These are phyloP conservation scores for Ziziphus jujuba DNA, from an alignment of 306 rosid species.

Conservation along the genomic window DNA sequence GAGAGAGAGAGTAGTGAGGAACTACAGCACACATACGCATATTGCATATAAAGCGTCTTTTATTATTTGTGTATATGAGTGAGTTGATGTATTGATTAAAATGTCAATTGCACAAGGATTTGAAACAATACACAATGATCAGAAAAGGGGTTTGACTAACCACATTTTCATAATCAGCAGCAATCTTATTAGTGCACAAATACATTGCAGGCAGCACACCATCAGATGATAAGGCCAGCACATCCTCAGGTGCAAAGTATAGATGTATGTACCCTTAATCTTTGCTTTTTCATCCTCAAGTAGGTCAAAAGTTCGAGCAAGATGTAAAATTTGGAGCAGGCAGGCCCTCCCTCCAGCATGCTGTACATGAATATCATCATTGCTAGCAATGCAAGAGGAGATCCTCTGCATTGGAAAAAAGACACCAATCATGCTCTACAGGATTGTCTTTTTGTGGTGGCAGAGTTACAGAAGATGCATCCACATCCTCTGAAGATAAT, in stretches of 20 bases:
- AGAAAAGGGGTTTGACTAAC: slow-evolving; percentile 39
- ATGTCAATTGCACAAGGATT: not conserved
- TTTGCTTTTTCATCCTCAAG: slow-evolving; percentile 86
- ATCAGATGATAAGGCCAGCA: slow-evolving; percentile 76
- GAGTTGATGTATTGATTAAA: too few species aligned
- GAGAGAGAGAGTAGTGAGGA: too few species aligned
- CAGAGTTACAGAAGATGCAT: slow-evolving; percentile 52
- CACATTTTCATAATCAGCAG: slow-evolving; percentile 85
- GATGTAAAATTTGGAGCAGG: slow-evolving; percentile 90
- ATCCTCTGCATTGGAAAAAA: not conserved
- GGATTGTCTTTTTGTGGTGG: slow-evolving; percentile 76
- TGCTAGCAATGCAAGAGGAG: slow-evolving; percentile 24
- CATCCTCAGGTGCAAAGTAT: slow-evolving; percentile 81
- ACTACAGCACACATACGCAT: too few species aligned
- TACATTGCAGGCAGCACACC: slow-evolving; percentile 89
- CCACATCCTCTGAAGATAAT: slow-evolving; percentile 40
- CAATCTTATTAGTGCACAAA: slow-evolving; percentile 84
- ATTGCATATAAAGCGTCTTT: too few species aligned
- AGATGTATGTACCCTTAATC: slow-evolving; percentile 81
- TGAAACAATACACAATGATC: not conserved
- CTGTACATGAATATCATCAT: slow-evolving; percentile 47
- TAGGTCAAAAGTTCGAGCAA: slow-evolving; percentile 72
- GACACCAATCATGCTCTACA: slow-evolving; percentile 67
- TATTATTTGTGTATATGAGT: too few species aligned
- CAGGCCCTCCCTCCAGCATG: slow-evolving; percentile 78